Evolutionary conservation across 345 rosid species (phyloP), one percentile per base, ranked within the genome.

Genomic region (Clarkia xantiana): DNA sequence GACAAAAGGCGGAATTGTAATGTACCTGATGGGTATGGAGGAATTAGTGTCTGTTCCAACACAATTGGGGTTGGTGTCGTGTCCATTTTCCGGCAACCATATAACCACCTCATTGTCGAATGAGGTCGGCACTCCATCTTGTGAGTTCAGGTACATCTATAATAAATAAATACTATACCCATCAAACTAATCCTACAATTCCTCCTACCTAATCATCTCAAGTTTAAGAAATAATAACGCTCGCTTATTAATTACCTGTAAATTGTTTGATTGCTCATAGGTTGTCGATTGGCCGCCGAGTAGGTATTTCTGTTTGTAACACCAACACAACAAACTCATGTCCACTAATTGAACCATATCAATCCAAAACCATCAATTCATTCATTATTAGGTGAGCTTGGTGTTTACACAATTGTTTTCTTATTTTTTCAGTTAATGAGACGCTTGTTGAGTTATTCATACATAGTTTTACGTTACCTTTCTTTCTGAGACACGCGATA

Each of bases 211-310:
- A 13, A 20, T 47, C 10, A 20, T 22, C 16, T 14, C 18, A 16
- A 9, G 18, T 20, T 16, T 10, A 14, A 2, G 46, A 14, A 44
- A 14, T 10, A 48, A 23, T 15, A 47, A 3, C 16, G 1, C 10
- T 1, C 11, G 19, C 17, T 13, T 48, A n/a, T 23, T 5, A 13
- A 18, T 48, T 11, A 29, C 53, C 53, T 49, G 53, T 23, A 49
- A 49, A 29, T 29, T 29, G 53, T 49, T 49, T 34, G 53, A 49
- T 49, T 39, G 40, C 6, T 49, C 53, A n/a, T 49, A 49, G 38
- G 18, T 15, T 4, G 53, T 25, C 11, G 53, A 9, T 41, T 49
- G 53, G 41, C 53, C 53, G 13, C 53, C 53, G 9, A 49, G 53
- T 41, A 49, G 15, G 11, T 49, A 49, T 29, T 49, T 49, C 53